Conservation (phyloP, 257 asterid genomes). For the Fraxinus quadrangulata region DNA sequence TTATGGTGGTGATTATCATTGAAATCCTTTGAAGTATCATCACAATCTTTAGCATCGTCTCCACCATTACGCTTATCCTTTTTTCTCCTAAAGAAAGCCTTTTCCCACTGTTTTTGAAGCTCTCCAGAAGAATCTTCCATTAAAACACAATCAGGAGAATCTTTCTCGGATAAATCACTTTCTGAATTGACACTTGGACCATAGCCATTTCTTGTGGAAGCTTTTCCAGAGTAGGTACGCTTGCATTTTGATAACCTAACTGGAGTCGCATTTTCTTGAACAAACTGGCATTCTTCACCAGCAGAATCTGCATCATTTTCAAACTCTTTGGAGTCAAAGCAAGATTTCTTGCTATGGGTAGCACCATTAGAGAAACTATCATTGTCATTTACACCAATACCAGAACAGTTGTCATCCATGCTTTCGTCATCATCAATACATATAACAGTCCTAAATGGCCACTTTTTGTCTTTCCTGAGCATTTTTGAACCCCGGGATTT, state of each 20-base stretch:
- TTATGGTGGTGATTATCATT: conserved; percentile 27
- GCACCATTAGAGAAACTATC: conserved; percentile 33
- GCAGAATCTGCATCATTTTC: conserved; percentile 30
- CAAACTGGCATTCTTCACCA: conserved; percentile 46
- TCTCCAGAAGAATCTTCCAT: conserved; percentile 68
- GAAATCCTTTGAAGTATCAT: conserved; percentile 30
- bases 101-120: conserved; percentile 79
- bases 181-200: conserved; percentile 53
- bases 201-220: conserved; percentile 42
- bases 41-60: conserved; percentile 36
- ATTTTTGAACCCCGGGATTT: conserved; percentile 35
- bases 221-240: conserved; percentile 85
- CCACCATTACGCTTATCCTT: conserved; percentile 35
- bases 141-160: conserved; percentile 60
- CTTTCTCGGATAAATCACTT: conserved; percentile 49
- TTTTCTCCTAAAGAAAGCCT: conserved; percentile 64
- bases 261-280: conserved; percentile 56
- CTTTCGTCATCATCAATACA: conserved; percentile 79
- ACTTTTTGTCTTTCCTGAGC: conserved; percentile 27
- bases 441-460: conserved; percentile 45
- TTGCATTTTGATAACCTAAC: conserved; percentile 82
- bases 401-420: conserved; percentile 26
- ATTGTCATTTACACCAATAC: conserved; percentile 28
- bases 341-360: conserved; percentile 47
- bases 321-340: conserved; percentile 24